A percentile compares a stretch with the other conserved stretches of the same genome.
phyloP scores from a whole-genome alignment of 257 asterid species.

The Sherardia arvensis region DNA sequence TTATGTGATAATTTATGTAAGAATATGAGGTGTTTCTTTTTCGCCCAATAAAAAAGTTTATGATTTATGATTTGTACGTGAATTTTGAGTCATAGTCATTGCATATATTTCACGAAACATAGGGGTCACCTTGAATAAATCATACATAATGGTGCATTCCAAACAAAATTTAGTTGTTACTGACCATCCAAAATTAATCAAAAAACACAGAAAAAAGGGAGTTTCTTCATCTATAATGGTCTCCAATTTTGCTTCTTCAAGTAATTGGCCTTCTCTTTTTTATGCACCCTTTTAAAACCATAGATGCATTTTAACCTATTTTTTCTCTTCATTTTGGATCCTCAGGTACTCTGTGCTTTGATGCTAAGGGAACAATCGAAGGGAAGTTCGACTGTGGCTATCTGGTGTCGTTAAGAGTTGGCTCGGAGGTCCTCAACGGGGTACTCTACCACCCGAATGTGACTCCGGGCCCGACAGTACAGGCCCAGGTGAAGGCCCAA shows the following conservation, averaged over 20 bases:
- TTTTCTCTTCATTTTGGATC: neutral
- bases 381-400: conserved; percentile 81
- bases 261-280: neutral
- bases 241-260: neutral
- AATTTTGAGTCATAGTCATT: neutral
- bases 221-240: neutral
- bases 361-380: conserved; percentile 53
- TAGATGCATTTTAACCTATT: neutral
- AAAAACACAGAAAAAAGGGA: neutral
- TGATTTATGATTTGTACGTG: neutral
- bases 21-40: no score
- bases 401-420: conserved; percentile 52
- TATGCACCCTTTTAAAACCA: neutral
- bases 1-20: neutral
- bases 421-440: conserved; percentile 48
- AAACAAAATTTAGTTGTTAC: neutral
- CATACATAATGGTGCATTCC: neutral
- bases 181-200: neutral
- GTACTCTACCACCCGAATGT: conserved; percentile 66
- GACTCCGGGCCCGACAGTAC: conserved; percentile 13
- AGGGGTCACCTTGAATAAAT: conserved; percentile 13
- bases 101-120: conserved; percentile 5
- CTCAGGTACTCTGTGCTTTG: conserved; percentile 26
- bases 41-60: neutral
- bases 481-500: neutral